Percentiles rank a stretch among this genome's conserved stretches.
Conservation (phyloP, 2,329 filamentous ascomycete species). For the Cadophora sp. region DNA sequence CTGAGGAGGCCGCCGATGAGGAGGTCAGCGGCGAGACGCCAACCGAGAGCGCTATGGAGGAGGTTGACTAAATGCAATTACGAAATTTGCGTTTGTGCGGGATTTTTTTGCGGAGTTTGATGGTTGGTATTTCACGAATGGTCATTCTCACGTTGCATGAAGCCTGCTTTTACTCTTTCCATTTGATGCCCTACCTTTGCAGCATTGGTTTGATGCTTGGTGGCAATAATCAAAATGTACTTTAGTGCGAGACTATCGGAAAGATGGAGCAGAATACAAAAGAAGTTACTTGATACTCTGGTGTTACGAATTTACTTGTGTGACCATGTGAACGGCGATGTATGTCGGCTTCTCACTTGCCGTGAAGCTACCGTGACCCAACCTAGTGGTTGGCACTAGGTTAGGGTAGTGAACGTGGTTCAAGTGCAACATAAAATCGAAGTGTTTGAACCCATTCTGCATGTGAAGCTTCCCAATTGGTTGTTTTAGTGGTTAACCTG, state of each 20-base stretch:
- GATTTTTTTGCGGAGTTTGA: conserved; percentile 41
- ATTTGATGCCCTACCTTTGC: conserved; percentile 17
- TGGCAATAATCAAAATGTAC: conserved; percentile 29
- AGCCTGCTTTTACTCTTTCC: conserved; percentile 32
- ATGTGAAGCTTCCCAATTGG: not conserved
- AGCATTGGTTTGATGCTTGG: conserved; percentile 25
- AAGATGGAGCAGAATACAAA: conserved; percentile 26
- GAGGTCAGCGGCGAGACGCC: conserved; percentile 63
- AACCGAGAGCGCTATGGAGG: conserved; percentile 92
- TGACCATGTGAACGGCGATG: conserved; percentile 11
- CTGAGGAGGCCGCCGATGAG: conserved; percentile 65
- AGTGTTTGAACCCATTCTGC: not conserved
- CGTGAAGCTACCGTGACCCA: conserved; percentile 4
- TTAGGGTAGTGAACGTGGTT: not conserved
- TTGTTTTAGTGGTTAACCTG: not conserved
- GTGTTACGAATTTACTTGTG: conserved; percentile 1
- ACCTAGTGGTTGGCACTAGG: conserved; percentile 12
- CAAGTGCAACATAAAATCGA: not conserved
- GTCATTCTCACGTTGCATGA: conserved; percentile 37
- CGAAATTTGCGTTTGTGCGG: conserved; percentile 32
- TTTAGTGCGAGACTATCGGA: conserved; percentile 25
- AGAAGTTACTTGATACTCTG: conserved; percentile 21
- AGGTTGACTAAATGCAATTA: conserved; percentile 82
- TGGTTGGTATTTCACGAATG: conserved; percentile 39
- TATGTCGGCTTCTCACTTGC: not conserved